Base-by-base conservation (phyloP, 805 yeast genomes). In the Nakazawaea pomicola region DNA sequence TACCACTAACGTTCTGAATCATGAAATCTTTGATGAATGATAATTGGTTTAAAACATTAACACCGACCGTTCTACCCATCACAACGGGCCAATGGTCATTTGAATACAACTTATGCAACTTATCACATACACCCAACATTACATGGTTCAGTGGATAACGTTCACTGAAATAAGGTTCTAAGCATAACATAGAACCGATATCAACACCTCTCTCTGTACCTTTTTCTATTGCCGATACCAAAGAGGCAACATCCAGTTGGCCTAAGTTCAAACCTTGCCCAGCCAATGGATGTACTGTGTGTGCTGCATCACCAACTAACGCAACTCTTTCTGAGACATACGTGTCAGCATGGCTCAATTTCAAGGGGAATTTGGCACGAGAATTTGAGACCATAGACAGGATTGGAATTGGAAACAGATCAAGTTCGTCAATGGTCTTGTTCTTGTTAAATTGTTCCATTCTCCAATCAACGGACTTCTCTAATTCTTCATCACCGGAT, bases 211-310 rank as follows among this genome's bases (percentile, higher is more conserved):
- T 68, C 30, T 67, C 66, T 2, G 76, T 64, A 0, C 95, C 95
- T 8, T 47, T 65, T 49, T 86, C 95, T 20, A 93, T 54, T 0
- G 91, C 85, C 2, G 57, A 64, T 1, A 82, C 78, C 23, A 93
- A 67, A 2, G 80, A 66, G 44, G 80, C 79, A 2, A 87, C 96
- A 57, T 93, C 99, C 20, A 83, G 81, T 59, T 90, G 97, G 16
- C 99, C 99, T 96, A 91, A 89, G 60, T 93, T 93, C 43, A 93
- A 72, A 19, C 99, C 99, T 62, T 93, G 99, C 8, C 99, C 99
- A 4, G 97, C 97, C 45, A 93, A 69, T 2, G 99, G 99, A 58
- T 93, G 98, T 1, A 96, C 87, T 0, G 97, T 83, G 53, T 93
- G 99, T 0, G 98, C 98, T 1, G 99, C 98, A 62, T 93, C 99